These are phyloP conservation scores for Cucurbitaria berberidis DNA, from an alignment of 2,329 filamentous ascomycete species.

Conservation along the genomic window DNA sequence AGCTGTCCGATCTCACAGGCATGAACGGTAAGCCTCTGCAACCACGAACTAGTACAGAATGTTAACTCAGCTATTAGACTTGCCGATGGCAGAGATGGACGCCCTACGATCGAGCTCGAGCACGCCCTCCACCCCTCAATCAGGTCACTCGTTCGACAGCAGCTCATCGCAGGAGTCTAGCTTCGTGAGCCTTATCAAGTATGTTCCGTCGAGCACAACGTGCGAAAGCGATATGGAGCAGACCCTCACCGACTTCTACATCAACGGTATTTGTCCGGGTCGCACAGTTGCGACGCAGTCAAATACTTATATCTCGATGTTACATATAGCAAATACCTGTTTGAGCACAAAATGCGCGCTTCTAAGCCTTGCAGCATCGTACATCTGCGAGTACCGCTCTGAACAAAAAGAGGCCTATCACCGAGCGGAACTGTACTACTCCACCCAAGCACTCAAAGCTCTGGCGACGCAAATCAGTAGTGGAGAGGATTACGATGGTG, in stretches of 20 bases:
- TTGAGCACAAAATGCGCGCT: constrained; percentile 40
- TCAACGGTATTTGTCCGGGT: constrained; percentile 41
- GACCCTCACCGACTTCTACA: constrained; percentile 39
- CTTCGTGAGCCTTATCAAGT: constrained; percentile 37
- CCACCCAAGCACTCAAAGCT: constrained; percentile 38
- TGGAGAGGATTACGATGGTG: constrained; percentile 36
- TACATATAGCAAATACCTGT: constrained; percentile 33
- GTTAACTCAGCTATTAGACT: constrained; percentile 33
- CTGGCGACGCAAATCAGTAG: constrained; percentile 36
- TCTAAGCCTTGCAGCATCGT: constrained; percentile 41
- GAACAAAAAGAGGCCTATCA: constrained; percentile 36
- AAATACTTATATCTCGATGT: constrained; percentile 35
- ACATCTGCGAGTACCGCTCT: constrained; percentile 38
- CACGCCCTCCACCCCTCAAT: constrained; percentile 36
- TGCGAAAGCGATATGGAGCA: constrained; percentile 36
- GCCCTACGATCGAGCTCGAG: constrained; percentile 26
- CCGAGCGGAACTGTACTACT: constrained; percentile 43
- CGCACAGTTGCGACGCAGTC: constrained; percentile 34
- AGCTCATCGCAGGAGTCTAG: constrained; percentile 30
- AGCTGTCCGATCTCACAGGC: constrained; percentile 41
- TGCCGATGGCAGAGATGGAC: constrained; percentile 35
- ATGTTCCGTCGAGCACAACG: constrained; percentile 26
- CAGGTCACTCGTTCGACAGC: constrained; percentile 35
- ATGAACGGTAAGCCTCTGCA: constrained; percentile 29
- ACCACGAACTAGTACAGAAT: background rate